Percentiles rank a stretch among this genome's conserved stretches.
Conservation (phyloP, 225 moss, liverwort and hornwort genomes). For the Pleurozium schreberi region DNA sequence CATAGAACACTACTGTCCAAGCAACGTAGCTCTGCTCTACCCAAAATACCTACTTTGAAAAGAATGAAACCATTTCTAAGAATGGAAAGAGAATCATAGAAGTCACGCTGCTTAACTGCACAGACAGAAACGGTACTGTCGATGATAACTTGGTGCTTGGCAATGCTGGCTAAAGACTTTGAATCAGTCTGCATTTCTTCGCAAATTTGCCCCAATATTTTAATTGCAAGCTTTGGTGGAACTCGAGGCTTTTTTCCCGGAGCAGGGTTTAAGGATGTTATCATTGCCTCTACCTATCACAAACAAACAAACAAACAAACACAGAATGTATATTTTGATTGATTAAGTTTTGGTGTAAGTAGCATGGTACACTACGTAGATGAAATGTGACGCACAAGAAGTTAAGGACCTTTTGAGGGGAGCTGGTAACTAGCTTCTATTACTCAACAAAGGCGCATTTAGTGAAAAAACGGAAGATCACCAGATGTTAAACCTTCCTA, state of each 20-base stretch:
- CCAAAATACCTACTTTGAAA: neutral
- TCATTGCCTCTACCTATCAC: slow-evolving; percentile 39
- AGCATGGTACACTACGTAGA: neutral
- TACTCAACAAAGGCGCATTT: neutral
- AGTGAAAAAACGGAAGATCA: neutral
- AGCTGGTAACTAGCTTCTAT: neutral
- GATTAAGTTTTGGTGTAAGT: neutral
- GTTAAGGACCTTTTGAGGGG: neutral
- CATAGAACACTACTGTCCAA: neutral
- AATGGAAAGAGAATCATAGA: neutral
- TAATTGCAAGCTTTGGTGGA: slow-evolving; percentile 31
- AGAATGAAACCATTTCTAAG: neutral
- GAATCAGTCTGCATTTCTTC: slow-evolving; percentile 33
- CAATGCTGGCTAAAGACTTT: slow-evolving; percentile 38
- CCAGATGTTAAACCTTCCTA: neutral
- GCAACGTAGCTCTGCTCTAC: neutral
- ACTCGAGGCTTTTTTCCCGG: slow-evolving; percentile 31
- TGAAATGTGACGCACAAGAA: neutral
- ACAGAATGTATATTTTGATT: neutral
- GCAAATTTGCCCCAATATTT: slow-evolving; percentile 33
- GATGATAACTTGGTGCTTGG: slow-evolving; percentile 37
- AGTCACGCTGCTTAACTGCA: slow-evolving; percentile 38
- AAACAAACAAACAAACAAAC: slow-evolving; percentile 1
- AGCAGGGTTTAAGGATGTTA: slow-evolving; percentile 29
- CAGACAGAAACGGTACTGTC: slow-evolving; percentile 23